Percentiles rank a stretch among this genome's conserved stretches.
Conservation (phyloP, 306 rosid species). For the Quercus engelmannii region DNA sequence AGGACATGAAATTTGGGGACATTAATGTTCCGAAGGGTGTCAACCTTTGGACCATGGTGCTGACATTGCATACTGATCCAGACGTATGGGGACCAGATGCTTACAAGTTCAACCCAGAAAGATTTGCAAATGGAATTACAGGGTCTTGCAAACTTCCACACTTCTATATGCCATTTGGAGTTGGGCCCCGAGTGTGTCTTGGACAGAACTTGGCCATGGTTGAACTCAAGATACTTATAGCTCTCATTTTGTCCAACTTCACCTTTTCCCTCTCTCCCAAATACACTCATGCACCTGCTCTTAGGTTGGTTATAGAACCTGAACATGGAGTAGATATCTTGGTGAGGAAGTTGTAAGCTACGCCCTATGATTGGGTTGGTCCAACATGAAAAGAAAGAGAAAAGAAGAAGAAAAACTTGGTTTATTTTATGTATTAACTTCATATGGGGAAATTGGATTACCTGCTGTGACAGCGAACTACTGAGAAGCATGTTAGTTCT, state of each 20-base stretch:
- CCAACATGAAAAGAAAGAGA: background rate
- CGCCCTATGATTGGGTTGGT: background rate
- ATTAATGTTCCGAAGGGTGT: constrained; percentile 20
- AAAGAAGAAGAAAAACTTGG: background rate
- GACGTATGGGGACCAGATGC: constrained; percentile 30
- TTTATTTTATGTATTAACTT: background rate
- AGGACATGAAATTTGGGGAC: constrained; percentile 25
- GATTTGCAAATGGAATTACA: constrained; percentile 26
- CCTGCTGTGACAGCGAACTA: too few species aligned
- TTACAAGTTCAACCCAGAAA: constrained; percentile 28
- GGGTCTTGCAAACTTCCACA: constrained; percentile 33
- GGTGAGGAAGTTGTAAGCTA: constrained; percentile 26
- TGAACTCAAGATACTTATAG: constrained; percentile 31
- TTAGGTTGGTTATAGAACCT: constrained; percentile 26
- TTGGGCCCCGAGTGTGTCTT: constrained; percentile 37
- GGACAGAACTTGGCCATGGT: constrained; percentile 33
- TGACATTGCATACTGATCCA: constrained; percentile 20
- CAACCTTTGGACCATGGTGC: constrained; percentile 12
- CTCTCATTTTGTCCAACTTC: constrained; percentile 41
- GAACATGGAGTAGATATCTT: constrained; percentile 37
- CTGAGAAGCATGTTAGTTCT: too few species aligned
- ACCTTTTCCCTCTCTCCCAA: constrained; percentile 35
- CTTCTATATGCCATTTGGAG: constrained; percentile 34
- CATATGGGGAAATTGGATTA: background rate
- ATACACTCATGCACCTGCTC: constrained; percentile 29